Evolutionary conservation across 2,329 filamentous ascomycete species (phyloP), one percentile per base, ranked within the genome.

Genomic region (Ceratocystis harringtonii): DNA sequence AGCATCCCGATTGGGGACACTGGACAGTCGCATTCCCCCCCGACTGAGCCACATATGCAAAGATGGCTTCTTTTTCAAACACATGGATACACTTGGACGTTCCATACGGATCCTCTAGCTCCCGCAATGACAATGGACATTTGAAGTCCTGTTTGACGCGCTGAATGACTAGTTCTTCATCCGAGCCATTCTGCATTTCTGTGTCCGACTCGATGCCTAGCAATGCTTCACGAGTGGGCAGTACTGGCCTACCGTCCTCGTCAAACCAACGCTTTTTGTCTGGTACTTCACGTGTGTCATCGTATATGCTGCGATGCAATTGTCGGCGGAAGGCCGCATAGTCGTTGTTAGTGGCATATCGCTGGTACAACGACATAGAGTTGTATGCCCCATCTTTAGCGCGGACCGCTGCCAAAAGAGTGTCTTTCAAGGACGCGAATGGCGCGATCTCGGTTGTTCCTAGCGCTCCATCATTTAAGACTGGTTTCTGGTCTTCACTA

Each of bases 121-220:
- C 77, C 63, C 78, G 77, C 69, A 90, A 76, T 0, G 87, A 87
- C 22, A 92, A 73, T 0, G 87, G 87, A 70, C 88, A 92, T 70
- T 83, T 85, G 41, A 86, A 81, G 72, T 83, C 87, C 63, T 85
- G 78, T 3, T 80, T 81, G 68, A 85, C 84, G 61, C 82, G 78
- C 32, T 82, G 80, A 36, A 92, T 80, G 1, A 86, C 80, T 28
- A 92, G 78, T 52, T 92, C 88, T 22, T 88, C 85, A 65, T 87
- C 85, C 17, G 80, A 79, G 4, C 82, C 83, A 1, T 80, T 78
- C 10, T 44, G 61, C 72, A 76, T 73, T 1, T 81, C 80, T 63
- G 80, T 78, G 25, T 74, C 74, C 15, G 78, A 77, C 36, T 76
- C 75, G 15, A 73, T 73, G 10, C 70, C 71, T 30, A 64, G 61